Conservation (phyloP, 1,284 basidiomycete species). For the Butyriboletus appendiculatus region DNA sequence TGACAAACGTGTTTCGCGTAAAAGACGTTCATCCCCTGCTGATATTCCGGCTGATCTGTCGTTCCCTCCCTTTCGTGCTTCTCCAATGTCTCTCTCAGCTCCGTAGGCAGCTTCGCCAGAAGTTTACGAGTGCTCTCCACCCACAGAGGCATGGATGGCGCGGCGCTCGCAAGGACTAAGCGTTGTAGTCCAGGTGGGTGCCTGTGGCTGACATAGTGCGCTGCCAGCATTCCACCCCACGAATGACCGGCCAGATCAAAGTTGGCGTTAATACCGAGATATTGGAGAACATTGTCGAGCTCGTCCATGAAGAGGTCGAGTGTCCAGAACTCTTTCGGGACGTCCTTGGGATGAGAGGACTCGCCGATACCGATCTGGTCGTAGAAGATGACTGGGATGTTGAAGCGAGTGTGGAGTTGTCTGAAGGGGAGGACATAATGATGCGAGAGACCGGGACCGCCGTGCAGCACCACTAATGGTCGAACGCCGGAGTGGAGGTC, state of each 20-base stretch:
- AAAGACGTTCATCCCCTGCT: constrained; percentile 23
- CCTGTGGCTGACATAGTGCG: constrained; percentile 34
- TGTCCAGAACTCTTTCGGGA: constrained; percentile 44
- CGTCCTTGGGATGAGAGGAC: constrained; percentile 44
- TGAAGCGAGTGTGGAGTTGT: constrained; percentile 30
- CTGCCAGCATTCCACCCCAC: constrained; percentile 52
- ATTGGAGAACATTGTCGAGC: constrained; percentile 44
- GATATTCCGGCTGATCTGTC: constrained; percentile 24
- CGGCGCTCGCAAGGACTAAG: constrained; percentile 37
- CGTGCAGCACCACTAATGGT: constrained; percentile 30
- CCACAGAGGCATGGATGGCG: constrained; percentile 28
- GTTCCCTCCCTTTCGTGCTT: constrained; percentile 22
- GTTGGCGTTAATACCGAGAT: constrained; percentile 39
- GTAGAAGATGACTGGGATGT: constrained; percentile 48
- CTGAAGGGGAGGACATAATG: constrained; percentile 43
- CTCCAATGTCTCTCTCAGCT: constrained; percentile 25
- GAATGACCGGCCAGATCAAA: constrained; percentile 51
- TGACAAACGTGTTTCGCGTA: constrained; percentile 21
- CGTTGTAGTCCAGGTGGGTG: constrained; percentile 41
- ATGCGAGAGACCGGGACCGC: constrained; percentile 46
- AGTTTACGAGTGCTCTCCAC: constrained; percentile 13
- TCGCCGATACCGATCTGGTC: constrained; percentile 51
- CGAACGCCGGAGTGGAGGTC: background rate
- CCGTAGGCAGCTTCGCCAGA: constrained; percentile 17
- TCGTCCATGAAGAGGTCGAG: constrained; percentile 50